Conservation (phyloP, 2,329 filamentous ascomycete species). For the Teratosphaeria pseudoeucalypti region DNA sequence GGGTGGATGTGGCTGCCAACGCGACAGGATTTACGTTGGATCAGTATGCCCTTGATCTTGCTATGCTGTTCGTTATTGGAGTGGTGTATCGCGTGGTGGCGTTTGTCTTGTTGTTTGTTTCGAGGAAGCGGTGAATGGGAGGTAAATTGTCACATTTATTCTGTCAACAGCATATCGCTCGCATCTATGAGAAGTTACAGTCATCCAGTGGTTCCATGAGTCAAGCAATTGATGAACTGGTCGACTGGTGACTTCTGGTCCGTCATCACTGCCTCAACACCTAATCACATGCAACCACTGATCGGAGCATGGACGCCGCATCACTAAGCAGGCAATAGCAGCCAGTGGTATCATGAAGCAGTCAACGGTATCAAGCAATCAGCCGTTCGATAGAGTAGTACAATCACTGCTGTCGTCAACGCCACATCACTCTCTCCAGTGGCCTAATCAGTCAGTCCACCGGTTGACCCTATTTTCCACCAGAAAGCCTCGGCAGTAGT, state of each 20-base stretch:
- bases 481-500: too few species aligned
- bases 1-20: constrained; percentile 37
- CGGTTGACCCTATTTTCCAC: too few species aligned
- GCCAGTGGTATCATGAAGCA: too few species aligned
- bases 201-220: background rate
- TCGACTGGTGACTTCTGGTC: background rate
- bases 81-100: constrained; percentile 18
- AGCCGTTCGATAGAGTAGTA: too few species aligned
- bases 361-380: too few species aligned
- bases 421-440: too few species aligned
- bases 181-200: too few species aligned
- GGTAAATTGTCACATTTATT: background rate
- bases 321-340: too few species aligned
- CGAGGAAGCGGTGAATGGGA: background rate
- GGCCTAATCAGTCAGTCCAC: too few species aligned
- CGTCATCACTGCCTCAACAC: too few species aligned
- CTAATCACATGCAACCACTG: too few species aligned
- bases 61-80: constrained; percentile 20
- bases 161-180: background rate
- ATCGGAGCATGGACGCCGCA: background rate
- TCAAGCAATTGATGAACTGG: background rate
- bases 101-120: constrained; percentile 10
- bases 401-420: too few species aligned
- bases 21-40: constrained; percentile 39
- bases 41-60: constrained; percentile 34